phyloP scores from a whole-genome alignment of 2,329 filamentous ascomycete species.

The Monilinia fructicola region DNA sequence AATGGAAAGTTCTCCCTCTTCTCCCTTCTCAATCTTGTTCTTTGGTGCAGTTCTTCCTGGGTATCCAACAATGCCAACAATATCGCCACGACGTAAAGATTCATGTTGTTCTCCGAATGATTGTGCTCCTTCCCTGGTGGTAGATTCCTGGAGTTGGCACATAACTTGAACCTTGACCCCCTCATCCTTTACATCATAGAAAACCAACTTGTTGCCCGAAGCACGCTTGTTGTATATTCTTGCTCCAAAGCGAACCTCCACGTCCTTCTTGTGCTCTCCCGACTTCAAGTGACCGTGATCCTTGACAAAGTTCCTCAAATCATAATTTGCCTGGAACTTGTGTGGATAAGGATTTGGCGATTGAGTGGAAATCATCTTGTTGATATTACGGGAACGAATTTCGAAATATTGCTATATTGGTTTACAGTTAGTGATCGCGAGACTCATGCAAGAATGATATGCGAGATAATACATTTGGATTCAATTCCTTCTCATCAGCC shows the following conservation, averaged over 20 bases:
- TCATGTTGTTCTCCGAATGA: slow-evolving; percentile 88
- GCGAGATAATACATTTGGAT: slow-evolving; percentile 59
- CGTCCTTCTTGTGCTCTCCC: slow-evolving; percentile 76
- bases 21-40: slow-evolving; percentile 74
- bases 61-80: slow-evolving; percentile 83
- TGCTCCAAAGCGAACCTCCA: slow-evolving; percentile 74
- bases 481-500: slow-evolving; percentile 69
- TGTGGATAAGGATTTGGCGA: slow-evolving; percentile 87
- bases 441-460: background rate
- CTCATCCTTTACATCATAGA: slow-evolving; percentile 82
- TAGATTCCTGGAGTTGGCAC: slow-evolving; percentile 78
- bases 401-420: slow-evolving; percentile 81
- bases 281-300: slow-evolving; percentile 82
- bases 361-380: slow-evolving; percentile 48
- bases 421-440: slow-evolving; percentile 28
- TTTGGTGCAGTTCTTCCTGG: slow-evolving; percentile 85
- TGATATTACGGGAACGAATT: slow-evolving; percentile 81
- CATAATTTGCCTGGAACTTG: slow-evolving; percentile 84
- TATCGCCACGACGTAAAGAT: slow-evolving; percentile 84
- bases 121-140: slow-evolving; percentile 55
- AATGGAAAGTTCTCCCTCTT: slow-evolving; percentile 89
- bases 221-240: slow-evolving; percentile 87
- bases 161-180: slow-evolving; percentile 85
- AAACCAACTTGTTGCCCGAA: slow-evolving; percentile 80
- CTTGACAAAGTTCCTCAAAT: slow-evolving; percentile 75